These are phyloP conservation scores for Haemoproteus tartakovskyi DNA, from an alignment of 169 alveolate species.

Conservation along the genomic window DNA sequence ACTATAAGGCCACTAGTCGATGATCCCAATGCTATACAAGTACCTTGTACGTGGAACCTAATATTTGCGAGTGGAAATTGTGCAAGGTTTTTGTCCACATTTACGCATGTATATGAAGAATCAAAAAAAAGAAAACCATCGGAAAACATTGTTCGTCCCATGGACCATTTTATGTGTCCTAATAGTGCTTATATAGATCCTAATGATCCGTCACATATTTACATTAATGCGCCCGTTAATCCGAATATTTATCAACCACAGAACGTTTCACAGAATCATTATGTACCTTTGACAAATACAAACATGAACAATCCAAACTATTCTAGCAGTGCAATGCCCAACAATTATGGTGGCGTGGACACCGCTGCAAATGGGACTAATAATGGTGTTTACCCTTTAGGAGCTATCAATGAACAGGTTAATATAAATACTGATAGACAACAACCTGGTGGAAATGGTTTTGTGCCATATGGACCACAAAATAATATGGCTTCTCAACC, in stretches of 20 bases:
- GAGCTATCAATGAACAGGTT: too few species aligned
- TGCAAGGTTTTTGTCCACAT: conserved; percentile 38
- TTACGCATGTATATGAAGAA: conserved; percentile 55
- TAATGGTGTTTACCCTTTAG: too few species aligned
- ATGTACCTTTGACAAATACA: conserved; percentile 3
- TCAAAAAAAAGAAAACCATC: conserved; percentile 42
- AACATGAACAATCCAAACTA: background rate
- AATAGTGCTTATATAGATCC: conserved; percentile 66
- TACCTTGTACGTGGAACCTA: conserved; percentile 53
- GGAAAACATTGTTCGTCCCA: conserved; percentile 21
- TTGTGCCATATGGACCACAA: too few species aligned
- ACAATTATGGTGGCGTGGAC: too few species aligned
- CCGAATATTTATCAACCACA: conserved; percentile 19
- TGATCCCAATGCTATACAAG: conserved; percentile 36
- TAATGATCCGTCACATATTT: conserved; percentile 53
- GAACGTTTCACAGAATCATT: conserved; percentile 25
- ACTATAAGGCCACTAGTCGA: conserved; percentile 34
- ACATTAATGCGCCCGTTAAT: conserved; percentile 49
- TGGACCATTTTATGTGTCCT: conserved; percentile 38
- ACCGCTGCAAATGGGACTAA: background rate
- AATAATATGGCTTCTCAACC: too few species aligned
- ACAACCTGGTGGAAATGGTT: too few species aligned
- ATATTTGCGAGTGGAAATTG: conserved; percentile 54
- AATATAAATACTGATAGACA: too few species aligned
- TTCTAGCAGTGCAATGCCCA: too few species aligned